Evolutionary conservation across 1,139 yeast species (phyloP).

Genomic region (Yamadazyma diddensiae): DNA sequence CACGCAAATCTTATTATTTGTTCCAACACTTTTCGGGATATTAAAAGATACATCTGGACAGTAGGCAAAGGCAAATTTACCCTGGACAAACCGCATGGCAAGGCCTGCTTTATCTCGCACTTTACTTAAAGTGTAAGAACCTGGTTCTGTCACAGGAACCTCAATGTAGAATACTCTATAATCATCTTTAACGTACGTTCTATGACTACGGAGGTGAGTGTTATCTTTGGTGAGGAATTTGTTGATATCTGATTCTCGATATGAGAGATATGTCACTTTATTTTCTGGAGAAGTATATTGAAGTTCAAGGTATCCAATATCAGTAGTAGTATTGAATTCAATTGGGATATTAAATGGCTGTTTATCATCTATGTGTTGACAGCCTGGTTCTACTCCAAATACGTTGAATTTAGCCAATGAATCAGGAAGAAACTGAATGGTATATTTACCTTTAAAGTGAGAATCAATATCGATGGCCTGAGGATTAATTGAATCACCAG

Average conservation of each 20-base stretch:
- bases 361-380: slow-evolving; percentile 43
- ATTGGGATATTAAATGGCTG: slow-evolving; percentile 56
- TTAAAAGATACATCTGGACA: slow-evolving; percentile 72
- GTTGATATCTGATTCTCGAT: slow-evolving; percentile 54
- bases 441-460: slow-evolving; percentile 82
- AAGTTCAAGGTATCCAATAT: slow-evolving; percentile 66
- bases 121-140: slow-evolving; percentile 63
- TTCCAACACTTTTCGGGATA: slow-evolving; percentile 25
- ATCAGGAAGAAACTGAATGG: slow-evolving; percentile 87
- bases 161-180: slow-evolving; percentile 45
- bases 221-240: slow-evolving; percentile 43
- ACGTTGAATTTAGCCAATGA: slow-evolving; percentile 86
- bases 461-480: slow-evolving; percentile 58
- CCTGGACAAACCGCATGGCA: slow-evolving; percentile 60
- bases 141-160: slow-evolving; percentile 64
- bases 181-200: slow-evolving; percentile 23
- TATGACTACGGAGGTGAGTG: slow-evolving; percentile 26
- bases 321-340: slow-evolving; percentile 76
- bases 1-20: slow-evolving; percentile 53
- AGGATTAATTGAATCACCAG: slow-evolving; percentile 52
- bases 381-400: slow-evolving; percentile 52
- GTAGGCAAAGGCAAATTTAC: slow-evolving; percentile 63
- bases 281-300: slow-evolving; percentile 58
- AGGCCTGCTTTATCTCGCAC: slow-evolving; percentile 67
- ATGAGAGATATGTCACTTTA: slow-evolving; percentile 47